These are phyloP conservation scores for Lathyrus aphaca DNA, from an alignment of 306 rosid species.

Conservation along the genomic window DNA sequence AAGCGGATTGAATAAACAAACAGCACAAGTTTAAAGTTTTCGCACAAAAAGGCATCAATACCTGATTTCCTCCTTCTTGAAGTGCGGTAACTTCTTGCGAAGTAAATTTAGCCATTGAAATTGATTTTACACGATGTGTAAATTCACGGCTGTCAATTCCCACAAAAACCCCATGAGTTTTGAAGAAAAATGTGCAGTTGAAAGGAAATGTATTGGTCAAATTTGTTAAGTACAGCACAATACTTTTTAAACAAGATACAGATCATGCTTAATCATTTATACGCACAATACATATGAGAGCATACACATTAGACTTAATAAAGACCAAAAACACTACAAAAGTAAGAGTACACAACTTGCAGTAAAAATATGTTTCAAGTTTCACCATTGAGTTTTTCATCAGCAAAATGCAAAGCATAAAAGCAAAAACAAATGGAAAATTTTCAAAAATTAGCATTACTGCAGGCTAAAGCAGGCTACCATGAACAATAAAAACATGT, in stretches of 20 bases:
- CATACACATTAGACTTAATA: conserved; percentile 14
- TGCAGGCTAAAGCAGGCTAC: conserved; percentile 21
- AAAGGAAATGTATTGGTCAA: conserved; percentile 22
- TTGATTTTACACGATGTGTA: conserved; percentile 89
- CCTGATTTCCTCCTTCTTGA: conserved; percentile 98
- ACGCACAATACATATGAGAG: conserved; percentile 9
- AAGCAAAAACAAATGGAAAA: conserved; percentile 32
- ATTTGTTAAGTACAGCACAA: conserved; percentile 13
- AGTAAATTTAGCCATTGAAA: conserved; percentile 96
- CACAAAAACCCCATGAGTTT: conserved; percentile 29
- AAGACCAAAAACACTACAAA: conserved; percentile 25
- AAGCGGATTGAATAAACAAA: conserved; percentile 30
- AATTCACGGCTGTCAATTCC: conserved; percentile 83
- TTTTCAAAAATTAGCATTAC: conserved; percentile 11
- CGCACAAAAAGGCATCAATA: conserved; percentile 40
- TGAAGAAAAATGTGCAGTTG: conserved; percentile 21
- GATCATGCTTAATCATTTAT: neutral
- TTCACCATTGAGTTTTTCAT: conserved; percentile 15
- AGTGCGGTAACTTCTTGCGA: conserved; percentile 93
- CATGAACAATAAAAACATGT: conserved; percentile 20
- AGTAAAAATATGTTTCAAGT: conserved; percentile 12
- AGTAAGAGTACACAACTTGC: neutral
- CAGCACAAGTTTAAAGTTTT: conserved; percentile 11
- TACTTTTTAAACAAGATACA: conserved; percentile 27
- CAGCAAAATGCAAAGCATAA: conserved; percentile 21